phyloP scores from a whole-genome alignment of 1,284 basidiomycete species.

The Puccinia coronata region DNA sequence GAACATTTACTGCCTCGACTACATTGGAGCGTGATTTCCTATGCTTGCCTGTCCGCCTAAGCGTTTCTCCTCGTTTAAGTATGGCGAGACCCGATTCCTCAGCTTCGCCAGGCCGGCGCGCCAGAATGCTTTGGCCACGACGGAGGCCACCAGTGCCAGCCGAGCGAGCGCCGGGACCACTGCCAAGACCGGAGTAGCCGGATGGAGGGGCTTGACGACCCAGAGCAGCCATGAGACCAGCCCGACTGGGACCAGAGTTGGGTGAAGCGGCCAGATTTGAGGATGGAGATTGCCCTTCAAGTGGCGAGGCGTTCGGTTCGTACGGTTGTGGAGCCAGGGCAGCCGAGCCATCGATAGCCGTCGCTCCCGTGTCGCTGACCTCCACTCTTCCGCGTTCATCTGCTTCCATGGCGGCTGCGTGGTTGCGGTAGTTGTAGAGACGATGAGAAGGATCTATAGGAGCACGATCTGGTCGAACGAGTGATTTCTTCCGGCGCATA shows the following conservation, averaged over 20 bases:
- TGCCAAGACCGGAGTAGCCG: slow-evolving; percentile 10
- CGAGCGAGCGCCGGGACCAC: slow-evolving; percentile 18
- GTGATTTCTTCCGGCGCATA: slow-evolving; percentile 81
- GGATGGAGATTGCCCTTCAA: slow-evolving; percentile 50
- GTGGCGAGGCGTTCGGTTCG: slow-evolving; percentile 79
- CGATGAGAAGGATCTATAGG: slow-evolving; percentile 93
- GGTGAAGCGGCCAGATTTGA: slow-evolving; percentile 27
- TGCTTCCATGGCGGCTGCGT: slow-evolving; percentile 77
- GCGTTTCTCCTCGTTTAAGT: slow-evolving; percentile 77
- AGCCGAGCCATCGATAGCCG: slow-evolving; percentile 29
- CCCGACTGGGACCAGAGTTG: slow-evolving; percentile 26
- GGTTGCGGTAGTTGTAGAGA: slow-evolving; percentile 91
- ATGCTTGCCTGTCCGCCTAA: slow-evolving; percentile 66
- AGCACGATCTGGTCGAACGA: slow-evolving; percentile 90
- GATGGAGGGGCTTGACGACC: slow-evolving; percentile 53
- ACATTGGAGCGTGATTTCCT: slow-evolving; percentile 60
- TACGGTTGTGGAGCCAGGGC: slow-evolving; percentile 54
- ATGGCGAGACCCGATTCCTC: slow-evolving; percentile 82
- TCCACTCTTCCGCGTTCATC: slow-evolving; percentile 60
- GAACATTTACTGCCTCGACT: slow-evolving; percentile 54
- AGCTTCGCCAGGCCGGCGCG: slow-evolving; percentile 69
- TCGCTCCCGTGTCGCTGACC: slow-evolving; percentile 33
- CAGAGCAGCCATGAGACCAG: slow-evolving; percentile 47
- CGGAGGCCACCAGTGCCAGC: slow-evolving; percentile 64
- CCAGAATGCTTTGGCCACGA: slow-evolving; percentile 82